A percentile compares a stretch with the other conserved stretches of the same genome.
phyloP scores from a whole-genome alignment of 1,139 yeast genomes.

The Yamadazyma mexicana region DNA sequence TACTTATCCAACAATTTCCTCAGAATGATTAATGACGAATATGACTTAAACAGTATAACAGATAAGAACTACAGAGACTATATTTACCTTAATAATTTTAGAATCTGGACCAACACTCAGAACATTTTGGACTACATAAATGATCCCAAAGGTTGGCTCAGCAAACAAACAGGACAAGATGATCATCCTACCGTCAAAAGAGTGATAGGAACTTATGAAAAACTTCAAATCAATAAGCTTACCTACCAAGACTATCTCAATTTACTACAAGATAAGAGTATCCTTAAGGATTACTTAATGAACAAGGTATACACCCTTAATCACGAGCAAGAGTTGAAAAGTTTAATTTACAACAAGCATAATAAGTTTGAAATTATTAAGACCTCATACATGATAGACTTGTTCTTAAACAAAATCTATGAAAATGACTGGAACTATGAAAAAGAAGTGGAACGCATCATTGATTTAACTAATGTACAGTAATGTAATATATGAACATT shows the following conservation, averaged over 20 bases:
- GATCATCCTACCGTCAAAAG: slow-evolving; percentile 13
- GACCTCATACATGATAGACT: slow-evolving; percentile 21
- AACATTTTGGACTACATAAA: slow-evolving; percentile 27
- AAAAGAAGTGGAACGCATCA: slow-evolving; percentile 17
- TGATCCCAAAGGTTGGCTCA: slow-evolving; percentile 24
- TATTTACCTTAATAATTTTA: slow-evolving; percentile 29
- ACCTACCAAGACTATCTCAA: slow-evolving; percentile 28
- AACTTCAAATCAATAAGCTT: slow-evolving; percentile 22
- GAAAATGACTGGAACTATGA: slow-evolving; percentile 18
- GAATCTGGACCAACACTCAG: slow-evolving; percentile 34
- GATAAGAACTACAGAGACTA: slow-evolving; percentile 26
- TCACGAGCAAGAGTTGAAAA: slow-evolving; percentile 28
- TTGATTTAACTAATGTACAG: slow-evolving; percentile 4
- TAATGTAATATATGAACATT: background rate
- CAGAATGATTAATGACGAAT: slow-evolving; percentile 30
- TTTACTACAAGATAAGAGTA: slow-evolving; percentile 23
- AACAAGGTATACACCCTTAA: slow-evolving; percentile 26
- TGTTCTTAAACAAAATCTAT: slow-evolving; percentile 25
- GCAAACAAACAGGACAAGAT: slow-evolving; percentile 3
- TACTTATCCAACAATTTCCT: slow-evolving; percentile 35
- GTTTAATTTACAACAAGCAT: slow-evolving; percentile 8
- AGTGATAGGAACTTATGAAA: slow-evolving; percentile 21
- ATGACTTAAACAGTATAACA: slow-evolving; percentile 23
- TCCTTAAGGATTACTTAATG: slow-evolving; percentile 26
- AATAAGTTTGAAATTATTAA: slow-evolving; percentile 6